Base-by-base conservation (phyloP, 2,329 filamentous ascomycete species). In the Incumbomyces delicatus region DNA sequence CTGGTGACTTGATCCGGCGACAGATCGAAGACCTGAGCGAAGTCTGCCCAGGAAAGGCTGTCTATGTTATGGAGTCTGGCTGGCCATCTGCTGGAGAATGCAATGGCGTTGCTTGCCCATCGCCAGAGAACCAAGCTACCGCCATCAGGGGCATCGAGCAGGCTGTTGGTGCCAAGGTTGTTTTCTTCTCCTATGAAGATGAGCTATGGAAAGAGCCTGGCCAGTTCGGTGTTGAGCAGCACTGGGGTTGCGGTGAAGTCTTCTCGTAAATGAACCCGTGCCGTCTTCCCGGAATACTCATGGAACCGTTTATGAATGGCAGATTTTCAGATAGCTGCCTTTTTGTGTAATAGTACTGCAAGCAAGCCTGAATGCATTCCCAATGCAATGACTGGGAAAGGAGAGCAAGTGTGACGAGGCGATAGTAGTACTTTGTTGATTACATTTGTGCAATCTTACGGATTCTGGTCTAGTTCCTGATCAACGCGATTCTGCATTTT, bases 31-130 rank as follows among this genome's bases (percentile, higher is more conserved):
- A 85, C 54, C 80, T 94, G 53, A 69, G 79, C 63, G 63, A 66
- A 57, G 70, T 87, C 58, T 96, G 90, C 78, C 64, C 72, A 34
- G 76, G 76, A 63, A 85, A 85, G 73, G 69, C 77, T 32, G 82
- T 81, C 56, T 80, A 87, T 73, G 87, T 90, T 70, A 75, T 94
- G 57, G 90, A 96, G 80, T 85, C 84, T 48, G 90, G 90, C 60
- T 96, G 89, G 88, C 90, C 90, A 54, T 80, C 72, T 45, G 56
- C 63, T 6, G 89, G 89, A 62, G 58, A 65, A 27, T 66, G 77
- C 69, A 90, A 92, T 69, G 87, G 86, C 50, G 62, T 62, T 16
- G 88, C 88, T 49, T 71, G 85, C 58, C 80, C 89, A 47, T 80
- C 85, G 57, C 41, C 57, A 4, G 35, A 61, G 1, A 72, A 90